Percentiles rank a stretch among this genome's conserved stretches.
Evolutionary conservation across 2,329 filamentous ascomycete species (phyloP).

Genomic region (Phymatotrichopsis omnivora): DNA sequence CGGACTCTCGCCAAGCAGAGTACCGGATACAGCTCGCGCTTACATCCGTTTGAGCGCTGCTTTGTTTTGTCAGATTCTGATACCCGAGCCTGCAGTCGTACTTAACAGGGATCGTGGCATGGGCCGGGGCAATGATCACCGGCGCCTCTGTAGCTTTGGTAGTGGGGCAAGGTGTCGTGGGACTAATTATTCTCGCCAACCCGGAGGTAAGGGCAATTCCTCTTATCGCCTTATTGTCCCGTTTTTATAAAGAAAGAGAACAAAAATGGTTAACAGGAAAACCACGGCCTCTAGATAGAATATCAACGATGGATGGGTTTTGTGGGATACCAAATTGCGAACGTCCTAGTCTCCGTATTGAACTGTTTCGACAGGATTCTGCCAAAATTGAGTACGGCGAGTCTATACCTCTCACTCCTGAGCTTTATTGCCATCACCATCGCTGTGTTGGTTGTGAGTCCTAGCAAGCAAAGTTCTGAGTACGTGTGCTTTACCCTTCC

Average conservation of each 20-base stretch:
- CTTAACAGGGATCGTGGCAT: constrained; percentile 43
- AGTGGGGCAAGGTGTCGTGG: constrained; percentile 40
- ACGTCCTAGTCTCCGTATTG: constrained; percentile 38
- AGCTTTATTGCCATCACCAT: constrained; percentile 41
- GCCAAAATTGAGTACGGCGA: constrained; percentile 29
- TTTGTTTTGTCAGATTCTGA: not conserved
- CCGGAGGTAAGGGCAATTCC: constrained; percentile 38
- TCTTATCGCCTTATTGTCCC: constrained; percentile 26
- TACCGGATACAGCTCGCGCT: not conserved
- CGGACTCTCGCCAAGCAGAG: not conserved
- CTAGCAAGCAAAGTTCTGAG: constrained; percentile 36
- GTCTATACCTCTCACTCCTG: constrained; percentile 39
- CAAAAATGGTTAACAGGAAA: not conserved
- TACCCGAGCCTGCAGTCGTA: constrained; percentile 33
- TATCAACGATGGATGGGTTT: constrained; percentile 41
- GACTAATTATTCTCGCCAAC: constrained; percentile 44
- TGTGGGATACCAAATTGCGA: constrained; percentile 38
- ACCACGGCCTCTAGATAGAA: constrained; percentile 6
- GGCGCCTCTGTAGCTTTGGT: constrained; percentile 44
- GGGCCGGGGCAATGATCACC: constrained; percentile 45
- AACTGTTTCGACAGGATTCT: constrained; percentile 41
- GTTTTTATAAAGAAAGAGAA: constrained; percentile 36
- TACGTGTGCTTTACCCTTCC: no score
- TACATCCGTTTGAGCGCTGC: not conserved
- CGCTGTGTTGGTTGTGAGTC: constrained; percentile 41